Evolutionary conservation across 306 rosid genomes (phyloP), one percentile per base, ranked within the genome.

Genomic region (Castanea crenata): DNA sequence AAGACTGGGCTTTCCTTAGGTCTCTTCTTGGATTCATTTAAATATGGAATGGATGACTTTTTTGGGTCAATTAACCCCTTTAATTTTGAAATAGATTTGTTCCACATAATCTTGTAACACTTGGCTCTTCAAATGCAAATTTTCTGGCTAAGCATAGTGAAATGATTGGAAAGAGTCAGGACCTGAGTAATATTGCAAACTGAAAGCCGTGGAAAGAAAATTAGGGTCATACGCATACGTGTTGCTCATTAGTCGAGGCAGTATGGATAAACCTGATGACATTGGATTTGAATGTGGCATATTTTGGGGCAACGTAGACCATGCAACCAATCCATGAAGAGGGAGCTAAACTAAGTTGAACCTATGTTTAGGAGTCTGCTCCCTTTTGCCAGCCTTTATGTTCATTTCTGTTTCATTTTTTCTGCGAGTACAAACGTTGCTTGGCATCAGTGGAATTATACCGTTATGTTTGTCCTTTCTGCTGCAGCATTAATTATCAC

Each of bases 1-100:
- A 94, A 94, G 81, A 91, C 97, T 69, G 99, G 99, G 74, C 97
- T 94, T 73, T 88, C 93, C 4, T 62, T 94, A 49, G 97, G 99
- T 75, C 99, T 94, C 79, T 92, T 94, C 94, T 87, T 94, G 90
- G 99, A 94, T 90, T 94, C 99, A 14, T 92, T 94, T 76, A 92
- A 94, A 69, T 94, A 87, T 75, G 87, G 88, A 84, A 79, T 83
- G 83, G 81, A 80, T 55, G 84, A 80, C 71, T 76, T 81, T 76
- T 78, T 84, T 15, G 92, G 84, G 55, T 76, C 82, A 46, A 55
- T 78, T 71, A 69, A 74, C 69, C 79, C 76, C 79, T 70, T 84
- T 85, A 41, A 69, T 71, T 79, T 71, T 41, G 79, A 76, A 76
- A 34, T 73, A 31, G 79, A 83, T 49, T n/a, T 68, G 49, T 62